Conservation (phyloP, 2,329 filamentous ascomycete species). For the Nigrospora oryzae region DNA sequence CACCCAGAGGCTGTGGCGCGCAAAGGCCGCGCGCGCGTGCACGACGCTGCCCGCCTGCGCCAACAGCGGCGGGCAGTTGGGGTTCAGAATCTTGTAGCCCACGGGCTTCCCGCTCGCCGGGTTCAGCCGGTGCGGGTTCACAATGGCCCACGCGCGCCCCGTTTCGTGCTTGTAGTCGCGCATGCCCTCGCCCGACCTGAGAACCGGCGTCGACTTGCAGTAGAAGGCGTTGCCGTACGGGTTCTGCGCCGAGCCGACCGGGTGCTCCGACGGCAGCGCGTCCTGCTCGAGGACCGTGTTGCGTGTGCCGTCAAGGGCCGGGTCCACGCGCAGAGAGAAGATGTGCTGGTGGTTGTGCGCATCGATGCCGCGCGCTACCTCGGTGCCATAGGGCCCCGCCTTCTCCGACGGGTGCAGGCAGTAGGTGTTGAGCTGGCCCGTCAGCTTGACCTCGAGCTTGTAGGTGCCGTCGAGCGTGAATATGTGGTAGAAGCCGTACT, state of each 20-base stretch:
- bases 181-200: constrained; percentile 35
- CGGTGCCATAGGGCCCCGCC: constrained; percentile 5
- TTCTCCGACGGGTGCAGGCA: constrained; percentile 7
- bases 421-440: constrained; percentile 9
- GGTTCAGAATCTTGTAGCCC: constrained; percentile 35
- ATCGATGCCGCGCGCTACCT: constrained; percentile 3
- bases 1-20: constrained; percentile 43
- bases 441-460: constrained; percentile 8
- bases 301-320: constrained; percentile 47
- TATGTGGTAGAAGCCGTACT: constrained; percentile 7
- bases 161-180: constrained; percentile 49
- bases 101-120: constrained; percentile 34
- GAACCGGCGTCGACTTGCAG: constrained; percentile 25
- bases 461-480: constrained; percentile 9
- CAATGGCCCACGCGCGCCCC: constrained; percentile 14
- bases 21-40: constrained; percentile 34
- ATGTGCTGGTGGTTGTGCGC: constrained; percentile 61
- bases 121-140: constrained; percentile 39
- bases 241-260: constrained; percentile 25
- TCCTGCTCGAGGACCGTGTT: constrained; percentile 45
- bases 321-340: constrained; percentile 58
- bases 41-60: constrained; percentile 42
- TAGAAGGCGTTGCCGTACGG: constrained; percentile 40
- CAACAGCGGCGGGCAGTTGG: constrained; percentile 33
- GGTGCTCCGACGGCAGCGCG: constrained; percentile 43